These are phyloP conservation scores for Daldinia bambusicola DNA, from an alignment of 495 filamentous ascomycete genomes.

Conservation along the genomic window DNA sequence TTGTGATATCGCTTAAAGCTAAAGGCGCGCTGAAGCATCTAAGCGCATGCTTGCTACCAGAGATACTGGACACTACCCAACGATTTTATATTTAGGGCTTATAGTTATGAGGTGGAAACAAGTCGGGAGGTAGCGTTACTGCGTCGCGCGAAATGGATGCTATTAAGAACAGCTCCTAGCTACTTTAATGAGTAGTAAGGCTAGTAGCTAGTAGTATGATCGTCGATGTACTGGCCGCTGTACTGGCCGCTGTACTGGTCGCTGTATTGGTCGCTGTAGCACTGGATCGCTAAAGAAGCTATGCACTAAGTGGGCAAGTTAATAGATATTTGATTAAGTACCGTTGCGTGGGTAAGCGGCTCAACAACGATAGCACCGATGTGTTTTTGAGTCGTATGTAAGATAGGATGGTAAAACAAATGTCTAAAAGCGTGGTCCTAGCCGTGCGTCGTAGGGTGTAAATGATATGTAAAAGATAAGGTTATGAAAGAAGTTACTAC, in stretches of 20 bases:
- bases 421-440: constrained; percentile 10
- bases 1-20: constrained; percentile 27
- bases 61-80: constrained; percentile 4
- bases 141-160: constrained; percentile 18
- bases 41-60: constrained; percentile 42
- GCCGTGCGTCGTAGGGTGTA: neutral
- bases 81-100: constrained; percentile 10
- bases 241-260: neutral
- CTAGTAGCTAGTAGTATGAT: constrained; percentile 9
- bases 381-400: too few relatives aligned
- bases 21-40: constrained; percentile 21
- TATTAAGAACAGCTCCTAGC: constrained; percentile 15
- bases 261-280: neutral
- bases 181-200: neutral
- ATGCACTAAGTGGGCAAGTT: neutral
- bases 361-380: constrained; percentile 4
- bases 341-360: constrained; percentile 2
- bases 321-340: constrained; percentile 1
- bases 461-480: neutral
- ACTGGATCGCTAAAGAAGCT: neutral
- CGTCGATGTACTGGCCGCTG: neutral
- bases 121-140: constrained; percentile 3
- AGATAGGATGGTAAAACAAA: constrained; percentile 3
- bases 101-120: neutral
- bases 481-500: constrained; percentile 16